Percentiles rank a stretch among this genome's conserved stretches.
phyloP scores from a whole-genome alignment of 2,329 filamentous ascomycete species.

The Phyllosticta ampelicida region DNA sequence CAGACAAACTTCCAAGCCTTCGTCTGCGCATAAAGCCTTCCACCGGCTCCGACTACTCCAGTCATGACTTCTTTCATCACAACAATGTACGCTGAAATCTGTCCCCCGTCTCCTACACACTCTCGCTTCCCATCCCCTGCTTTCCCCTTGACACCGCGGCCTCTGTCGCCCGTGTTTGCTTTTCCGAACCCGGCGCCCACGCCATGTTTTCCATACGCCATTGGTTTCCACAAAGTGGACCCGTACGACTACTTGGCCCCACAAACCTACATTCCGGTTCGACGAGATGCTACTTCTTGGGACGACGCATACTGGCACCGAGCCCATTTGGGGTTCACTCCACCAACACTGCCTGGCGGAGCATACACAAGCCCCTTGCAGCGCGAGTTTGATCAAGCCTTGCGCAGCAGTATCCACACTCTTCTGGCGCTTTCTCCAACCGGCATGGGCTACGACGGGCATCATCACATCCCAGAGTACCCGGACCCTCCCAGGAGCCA shows the following conservation, averaged over 20 bases:
- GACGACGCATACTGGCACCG: constrained; percentile 9
- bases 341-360: constrained; percentile 16
- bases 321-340: constrained; percentile 4
- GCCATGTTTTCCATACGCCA: not conserved
- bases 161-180: constrained; percentile 34
- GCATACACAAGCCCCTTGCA: constrained; percentile 25
- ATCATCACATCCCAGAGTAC: constrained; percentile 26
- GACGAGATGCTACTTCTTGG: constrained; percentile 9
- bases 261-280: constrained; percentile 10
- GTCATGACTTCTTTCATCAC: constrained; percentile 69
- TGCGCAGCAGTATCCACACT: constrained; percentile 13
- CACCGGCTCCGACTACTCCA: constrained; percentile 13
- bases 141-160: constrained; percentile 22
- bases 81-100: constrained; percentile 55
- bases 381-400: constrained; percentile 18
- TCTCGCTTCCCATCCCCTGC: constrained; percentile 23
- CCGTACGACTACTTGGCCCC: constrained; percentile 13
- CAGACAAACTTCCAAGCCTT: not conserved
- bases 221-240: constrained; percentile 10
- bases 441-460: constrained; percentile 10
- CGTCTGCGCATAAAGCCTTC: constrained; percentile 3
- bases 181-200: constrained; percentile 25
- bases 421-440: constrained; percentile 2
- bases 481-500: constrained; percentile 16
- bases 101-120: constrained; percentile 21